Evolutionary conservation across 2,329 filamentous ascomycete species (phyloP).

Genomic region (Ophiocordyceps camponoti-leonardi): DNA sequence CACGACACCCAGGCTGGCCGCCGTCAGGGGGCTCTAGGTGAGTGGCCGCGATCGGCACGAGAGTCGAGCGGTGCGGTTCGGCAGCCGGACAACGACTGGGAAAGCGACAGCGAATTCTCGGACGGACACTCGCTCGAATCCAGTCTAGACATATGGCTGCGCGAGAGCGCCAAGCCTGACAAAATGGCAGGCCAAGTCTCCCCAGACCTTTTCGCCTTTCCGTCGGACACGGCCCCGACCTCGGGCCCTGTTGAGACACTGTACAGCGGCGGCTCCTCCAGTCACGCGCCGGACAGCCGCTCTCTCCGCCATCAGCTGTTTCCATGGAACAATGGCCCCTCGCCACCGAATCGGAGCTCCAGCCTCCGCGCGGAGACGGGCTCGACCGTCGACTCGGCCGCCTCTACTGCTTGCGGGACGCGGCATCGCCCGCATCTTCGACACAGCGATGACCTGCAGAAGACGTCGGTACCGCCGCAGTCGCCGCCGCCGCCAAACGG

Average conservation of each 20-base stretch:
- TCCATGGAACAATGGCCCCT: conserved; percentile 20
- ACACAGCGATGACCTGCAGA: conserved; percentile 15
- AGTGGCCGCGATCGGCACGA: conserved; percentile 28
- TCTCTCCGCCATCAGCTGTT: conserved; percentile 22
- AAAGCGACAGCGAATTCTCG: conserved; percentile 24
- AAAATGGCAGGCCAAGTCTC: conserved; percentile 16
- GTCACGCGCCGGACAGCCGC: conserved; percentile 27
- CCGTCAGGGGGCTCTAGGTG: conserved; percentile 1
- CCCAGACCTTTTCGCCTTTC: conserved; percentile 38
- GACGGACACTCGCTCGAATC: conserved; percentile 25
- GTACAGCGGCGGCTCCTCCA: conserved; percentile 14
- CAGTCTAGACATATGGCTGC: conserved; percentile 40
- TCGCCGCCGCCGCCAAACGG: conserved; percentile 4
- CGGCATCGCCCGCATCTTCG: background rate
- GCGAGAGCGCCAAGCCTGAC: conserved; percentile 28
- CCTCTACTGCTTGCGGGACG: background rate
- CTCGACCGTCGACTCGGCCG: conserved; percentile 9
- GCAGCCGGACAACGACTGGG: conserved; percentile 23
- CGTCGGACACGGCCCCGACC: conserved; percentile 15
- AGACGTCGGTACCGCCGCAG: conserved; percentile 10
- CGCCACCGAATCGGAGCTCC: conserved; percentile 33
- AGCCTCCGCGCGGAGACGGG: conserved; percentile 32
- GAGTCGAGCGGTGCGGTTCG: conserved; percentile 24
- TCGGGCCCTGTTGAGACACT: conserved; percentile 31
- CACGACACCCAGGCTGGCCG: background rate